Percentiles rank a stretch among this genome's conserved stretches.
Conservation (phyloP, 257 asterid species). For the Henckelia pumila region DNA sequence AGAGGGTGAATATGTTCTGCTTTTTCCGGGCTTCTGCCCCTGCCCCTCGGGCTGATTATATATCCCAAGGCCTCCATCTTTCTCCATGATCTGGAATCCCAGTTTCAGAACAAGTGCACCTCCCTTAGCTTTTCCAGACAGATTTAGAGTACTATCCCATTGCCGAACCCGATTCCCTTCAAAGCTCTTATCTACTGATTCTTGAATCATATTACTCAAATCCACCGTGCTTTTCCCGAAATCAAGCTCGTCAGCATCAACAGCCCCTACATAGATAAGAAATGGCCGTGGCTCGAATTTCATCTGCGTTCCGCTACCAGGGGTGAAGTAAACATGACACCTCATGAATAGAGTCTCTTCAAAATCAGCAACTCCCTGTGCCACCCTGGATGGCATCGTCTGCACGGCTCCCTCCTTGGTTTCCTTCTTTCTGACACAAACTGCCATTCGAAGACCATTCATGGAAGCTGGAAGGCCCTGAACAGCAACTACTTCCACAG, state of each 20-base stretch:
- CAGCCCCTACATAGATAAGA: slow-evolving; percentile 59
- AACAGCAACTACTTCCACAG: slow-evolving; percentile 71
- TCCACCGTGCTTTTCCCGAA: slow-evolving; percentile 70
- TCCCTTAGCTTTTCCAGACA: slow-evolving; percentile 81
- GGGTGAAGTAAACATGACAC: slow-evolving; percentile 76
- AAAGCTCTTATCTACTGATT: slow-evolving; percentile 67
- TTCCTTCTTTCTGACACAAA: slow-evolving; percentile 81
- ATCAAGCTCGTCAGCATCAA: slow-evolving; percentile 78
- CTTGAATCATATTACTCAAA: slow-evolving; percentile 61
- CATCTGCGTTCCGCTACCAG: slow-evolving; percentile 43
- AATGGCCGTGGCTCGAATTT: slow-evolving; percentile 86
- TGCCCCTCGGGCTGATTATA: slow-evolving; percentile 60
- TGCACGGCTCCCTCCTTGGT: slow-evolving; percentile 68
- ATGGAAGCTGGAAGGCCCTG: slow-evolving; percentile 71
- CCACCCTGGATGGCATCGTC: slow-evolving; percentile 88
- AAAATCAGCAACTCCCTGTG: slow-evolving; percentile 80
- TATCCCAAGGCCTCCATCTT: slow-evolving; percentile 86
- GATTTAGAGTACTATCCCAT: slow-evolving; percentile 65
- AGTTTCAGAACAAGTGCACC: slow-evolving; percentile 80
- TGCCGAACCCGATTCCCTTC: slow-evolving; percentile 64
- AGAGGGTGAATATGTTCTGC: slow-evolving; percentile 35
- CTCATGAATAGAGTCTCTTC: slow-evolving; percentile 83
- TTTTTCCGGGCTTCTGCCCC: slow-evolving; percentile 47
- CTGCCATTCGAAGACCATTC: slow-evolving; percentile 84
- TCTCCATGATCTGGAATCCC: slow-evolving; percentile 97